These are phyloP conservation scores for Backusella mclennaniae DNA, from an alignment of 192 early-diverging fungal genomes.

Conservation along the genomic window DNA sequence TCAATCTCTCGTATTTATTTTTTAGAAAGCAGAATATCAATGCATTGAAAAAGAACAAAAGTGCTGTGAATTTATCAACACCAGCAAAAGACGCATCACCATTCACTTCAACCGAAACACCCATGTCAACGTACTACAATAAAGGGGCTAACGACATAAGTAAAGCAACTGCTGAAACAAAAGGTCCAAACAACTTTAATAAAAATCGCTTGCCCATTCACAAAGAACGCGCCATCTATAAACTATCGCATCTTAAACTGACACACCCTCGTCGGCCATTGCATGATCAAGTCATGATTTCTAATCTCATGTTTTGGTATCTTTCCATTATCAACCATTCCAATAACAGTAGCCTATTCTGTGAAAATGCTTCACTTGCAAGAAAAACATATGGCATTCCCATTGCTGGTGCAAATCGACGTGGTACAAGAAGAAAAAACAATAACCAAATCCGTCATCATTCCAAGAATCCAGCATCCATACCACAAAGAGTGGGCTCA, in stretches of 20 bases:
- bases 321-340: conserved; percentile 55
- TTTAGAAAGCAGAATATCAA: not conserved
- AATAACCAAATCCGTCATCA: not conserved
- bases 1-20: not conserved
- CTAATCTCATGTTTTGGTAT: conserved; percentile 87
- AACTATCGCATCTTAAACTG: conserved; percentile 69
- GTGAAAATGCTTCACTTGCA: not conserved
- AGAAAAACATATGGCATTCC: not conserved
- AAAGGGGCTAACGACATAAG: not conserved
- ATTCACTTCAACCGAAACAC: not conserved
- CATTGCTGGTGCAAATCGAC: not conserved
- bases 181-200: not conserved
- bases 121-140: not conserved
- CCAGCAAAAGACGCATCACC: not conserved
- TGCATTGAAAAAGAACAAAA: not conserved
- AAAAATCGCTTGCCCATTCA: conserved; percentile 55
- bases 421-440: not conserved
- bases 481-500: not conserved
- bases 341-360: not conserved
- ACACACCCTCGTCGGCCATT: conserved; percentile 71
- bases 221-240: conserved; percentile 76
- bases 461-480: not conserved
- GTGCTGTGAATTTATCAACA: not conserved
- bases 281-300: conserved; percentile 72
- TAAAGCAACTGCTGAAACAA: not conserved